Evolutionary conservation across 352 stramenopile species (phyloP).

Genomic region (Bremia lactucae): DNA sequence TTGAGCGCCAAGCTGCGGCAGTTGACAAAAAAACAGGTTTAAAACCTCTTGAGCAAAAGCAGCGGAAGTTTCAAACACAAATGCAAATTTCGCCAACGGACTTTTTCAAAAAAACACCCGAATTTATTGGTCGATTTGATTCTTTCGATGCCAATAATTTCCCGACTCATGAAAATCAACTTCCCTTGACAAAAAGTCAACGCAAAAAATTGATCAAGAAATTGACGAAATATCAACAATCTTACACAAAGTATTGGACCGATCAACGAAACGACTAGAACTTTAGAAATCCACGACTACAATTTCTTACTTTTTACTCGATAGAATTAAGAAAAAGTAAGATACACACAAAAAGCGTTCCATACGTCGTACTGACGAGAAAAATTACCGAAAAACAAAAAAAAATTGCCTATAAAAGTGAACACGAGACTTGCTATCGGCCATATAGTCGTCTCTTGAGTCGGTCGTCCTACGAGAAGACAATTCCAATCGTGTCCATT

Average conservation of each 20-base stretch:
- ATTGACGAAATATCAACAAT: slow-evolving; percentile 55
- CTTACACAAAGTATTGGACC: slow-evolving; percentile 63
- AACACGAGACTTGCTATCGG: too few species aligned
- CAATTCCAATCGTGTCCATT: too few species aligned
- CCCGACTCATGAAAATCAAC: slow-evolving; percentile 35
- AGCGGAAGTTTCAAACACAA: slow-evolving; percentile 43
- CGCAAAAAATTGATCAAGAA: slow-evolving; percentile 73
- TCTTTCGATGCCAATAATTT: slow-evolving; percentile 48
- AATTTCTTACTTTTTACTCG: too few species aligned
- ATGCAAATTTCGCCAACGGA: slow-evolving; percentile 55
- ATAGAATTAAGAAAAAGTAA: too few species aligned
- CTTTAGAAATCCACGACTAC: too few species aligned
- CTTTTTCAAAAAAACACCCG: slow-evolving; percentile 34
- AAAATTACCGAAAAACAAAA: too few species aligned
- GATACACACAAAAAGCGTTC: too few species aligned
- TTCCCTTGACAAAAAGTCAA: slow-evolving; percentile 51
- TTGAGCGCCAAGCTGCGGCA: slow-evolving; percentile 21
- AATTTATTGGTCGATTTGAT: slow-evolving; percentile 42
- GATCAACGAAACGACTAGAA: too few species aligned
- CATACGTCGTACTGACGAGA: too few species aligned
- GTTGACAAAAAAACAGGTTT: slow-evolving; percentile 3
- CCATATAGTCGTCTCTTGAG: not conserved
- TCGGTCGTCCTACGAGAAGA: not conserved
- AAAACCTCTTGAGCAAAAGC: slow-evolving; percentile 23
- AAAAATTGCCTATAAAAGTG: too few species aligned